Evolutionary conservation across 805 yeast species (phyloP), one percentile per base, ranked within the genome.

Genomic region (Saccharomycopsis malanga): DNA sequence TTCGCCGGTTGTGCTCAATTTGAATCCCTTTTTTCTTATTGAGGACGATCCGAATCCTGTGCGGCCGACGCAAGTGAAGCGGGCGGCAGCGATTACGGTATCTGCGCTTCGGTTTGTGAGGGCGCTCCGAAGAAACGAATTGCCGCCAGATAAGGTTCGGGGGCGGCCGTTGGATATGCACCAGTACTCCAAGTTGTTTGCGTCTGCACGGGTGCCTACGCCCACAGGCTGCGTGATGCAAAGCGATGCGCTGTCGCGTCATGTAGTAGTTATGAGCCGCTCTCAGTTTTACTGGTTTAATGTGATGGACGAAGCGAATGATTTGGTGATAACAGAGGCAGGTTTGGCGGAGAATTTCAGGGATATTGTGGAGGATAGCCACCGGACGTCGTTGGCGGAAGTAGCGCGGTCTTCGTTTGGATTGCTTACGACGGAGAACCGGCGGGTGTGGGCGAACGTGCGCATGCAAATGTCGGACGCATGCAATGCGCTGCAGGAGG

Each of bases 251-350:
- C 69, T 78, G 7, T 79, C 93, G 1, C 83, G 79, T 57, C 96
- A 88, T 62, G 78, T 88, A 32, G 81, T 87, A 7, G 89, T 88
- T 14, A 67, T 87, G 61, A 80, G 87, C 53, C 81, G 84, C 58
- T 84, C 95, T 2, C 96, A 88, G 63, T 86, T 87, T 63, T 88
- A 88, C 66, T 88, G 96, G 96, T 88, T 88, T 61, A 96, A 88
- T 60, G 97, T 88, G 1, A 68, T 88, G 56, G 94, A 87, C 63
- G 71, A 72, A 42, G 67, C 79, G 53, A 78, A 84, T 60, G 81
- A 85, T 58, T 70, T 88, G 53, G 72, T 87, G 41, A 69, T 88
- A 59, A 72, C 82, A 1, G 91, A 87, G 58, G 77, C 75, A 46
- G 94, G 87, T 61, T 71, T 88, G 55, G 80, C 77, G 47, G 70